phyloP scores from a whole-genome alignment of 2,329 filamentous ascomycete species.

The Colletotrichum sp. region DNA sequence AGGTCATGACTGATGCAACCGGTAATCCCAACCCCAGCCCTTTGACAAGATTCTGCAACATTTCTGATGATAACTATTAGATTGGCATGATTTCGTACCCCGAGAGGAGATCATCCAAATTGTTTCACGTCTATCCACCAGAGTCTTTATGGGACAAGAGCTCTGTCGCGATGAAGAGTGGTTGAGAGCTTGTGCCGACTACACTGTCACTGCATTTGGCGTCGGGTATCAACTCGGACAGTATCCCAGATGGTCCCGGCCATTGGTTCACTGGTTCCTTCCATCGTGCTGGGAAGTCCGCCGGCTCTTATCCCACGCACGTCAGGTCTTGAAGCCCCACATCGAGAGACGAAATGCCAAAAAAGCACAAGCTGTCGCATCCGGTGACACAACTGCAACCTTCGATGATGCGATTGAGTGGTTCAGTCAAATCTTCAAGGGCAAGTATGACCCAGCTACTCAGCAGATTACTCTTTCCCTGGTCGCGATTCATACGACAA shows the following conservation, averaged over 20 bases:
- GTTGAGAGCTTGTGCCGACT: conserved; percentile 10
- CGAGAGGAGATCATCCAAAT: not conserved
- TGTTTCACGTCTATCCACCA: conserved; percentile 21
- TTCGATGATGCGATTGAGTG: conserved; percentile 27
- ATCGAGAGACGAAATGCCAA: conserved; percentile 7
- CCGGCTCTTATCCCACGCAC: not conserved
- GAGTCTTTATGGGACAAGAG: conserved; percentile 24
- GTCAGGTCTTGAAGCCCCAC: conserved; percentile 12
- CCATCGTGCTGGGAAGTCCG: conserved; percentile 19
- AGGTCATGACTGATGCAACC: not conserved
- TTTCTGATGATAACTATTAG: not conserved
- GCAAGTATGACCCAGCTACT: conserved; percentile 5
- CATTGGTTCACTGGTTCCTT: conserved; percentile 23
- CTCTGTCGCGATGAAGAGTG: conserved; percentile 20
- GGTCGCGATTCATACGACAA: conserved; percentile 28
- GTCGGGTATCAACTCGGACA: not conserved
- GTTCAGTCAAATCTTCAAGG: not conserved
- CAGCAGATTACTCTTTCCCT: conserved; percentile 24
- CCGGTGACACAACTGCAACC: not conserved
- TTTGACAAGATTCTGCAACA: fast-evolving
- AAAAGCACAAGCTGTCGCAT: not conserved
- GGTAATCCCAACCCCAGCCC: not conserved
- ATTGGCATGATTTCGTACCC: conserved; percentile 18
- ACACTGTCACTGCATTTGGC: not conserved
- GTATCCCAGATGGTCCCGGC: conserved; percentile 19